Base-by-base conservation (phyloP, 768 basidiomycete genomes). In the Chlorophyllum brunneum region DNA sequence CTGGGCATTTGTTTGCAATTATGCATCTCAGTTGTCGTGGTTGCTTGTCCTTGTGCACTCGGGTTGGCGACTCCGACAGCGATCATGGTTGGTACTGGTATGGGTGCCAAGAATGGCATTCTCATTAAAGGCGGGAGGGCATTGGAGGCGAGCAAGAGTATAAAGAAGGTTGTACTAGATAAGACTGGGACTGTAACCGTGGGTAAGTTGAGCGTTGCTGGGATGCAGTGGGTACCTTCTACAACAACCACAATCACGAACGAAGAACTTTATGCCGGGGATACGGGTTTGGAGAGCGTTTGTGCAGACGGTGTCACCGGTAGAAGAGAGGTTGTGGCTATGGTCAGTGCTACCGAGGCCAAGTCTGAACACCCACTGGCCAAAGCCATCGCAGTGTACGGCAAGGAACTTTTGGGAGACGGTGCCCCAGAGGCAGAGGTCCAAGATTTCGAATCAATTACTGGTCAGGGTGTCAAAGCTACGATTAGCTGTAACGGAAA, bases 61-160 rank as follows among this genome's bases (percentile, higher is more conserved):
- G 97, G 95, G 4, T 78, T 98, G 54, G 92, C 91, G 50, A 98
- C 95, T 0, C 97, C 97, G 1, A 98, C 97, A 0, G 97, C 95
- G 2, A 93, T 98, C 69, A 98, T 98, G 97, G 97, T 98, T 27
- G 97, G 97, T 15, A 98, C 95, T 0, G 97, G 97, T 1, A 84
- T 98, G 51, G 97, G 97, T 1, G 97, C 97, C 7, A 81, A 88
- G 72, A 95, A 98, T 61, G 95, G 97, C 0, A 98, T 99, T 54
- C 71, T 99, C 40, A 98, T 99, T 81, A 99, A 99, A 66, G 95
- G 97, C 18, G 97, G 95, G 1, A 78, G 88, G 11, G 95, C 97
- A 2, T 74, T 99, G 23, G 97, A 99, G 65, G 93, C 92, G 2
- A 93, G 92, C 67, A 84, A 81, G 58, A 76, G 77, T 46, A 83